A percentile compares a stretch with the other conserved stretches of the same genome.
phyloP scores from a whole-genome alignment of 2,329 filamentous ascomycete genomes.

The Sporothrix sp. region DNA sequence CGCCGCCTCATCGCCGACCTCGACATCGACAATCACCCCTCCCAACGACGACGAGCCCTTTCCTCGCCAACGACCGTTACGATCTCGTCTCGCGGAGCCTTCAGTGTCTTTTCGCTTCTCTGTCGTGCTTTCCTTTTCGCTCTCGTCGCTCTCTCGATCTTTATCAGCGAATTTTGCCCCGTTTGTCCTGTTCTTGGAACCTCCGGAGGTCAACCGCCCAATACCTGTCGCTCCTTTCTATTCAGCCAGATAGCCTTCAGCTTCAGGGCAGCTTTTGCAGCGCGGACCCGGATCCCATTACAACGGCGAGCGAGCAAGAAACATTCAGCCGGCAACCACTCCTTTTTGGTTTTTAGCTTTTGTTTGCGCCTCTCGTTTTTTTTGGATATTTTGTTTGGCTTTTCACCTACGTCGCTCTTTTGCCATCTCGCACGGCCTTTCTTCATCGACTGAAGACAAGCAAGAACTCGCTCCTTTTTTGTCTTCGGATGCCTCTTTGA shows the following conservation, averaged over 20 bases:
- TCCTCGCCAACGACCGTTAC: slow-evolving; percentile 20
- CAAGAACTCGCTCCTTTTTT: not conserved
- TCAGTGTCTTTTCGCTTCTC: slow-evolving; percentile 13
- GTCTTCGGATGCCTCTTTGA: slow-evolving; percentile 7
- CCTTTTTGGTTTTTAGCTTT: slow-evolving; percentile 11
- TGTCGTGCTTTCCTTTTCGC: slow-evolving; percentile 6
- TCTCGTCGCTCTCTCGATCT: slow-evolving; percentile 5
- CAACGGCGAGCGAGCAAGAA: slow-evolving; percentile 8
- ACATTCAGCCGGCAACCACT: slow-evolving; percentile 8
- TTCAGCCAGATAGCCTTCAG: slow-evolving; percentile 1
- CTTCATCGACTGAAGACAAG: slow-evolving; percentile 10
- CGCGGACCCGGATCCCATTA: slow-evolving; percentile 13
- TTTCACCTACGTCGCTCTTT: slow-evolving; percentile 5
- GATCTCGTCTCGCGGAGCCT: slow-evolving; percentile 21
- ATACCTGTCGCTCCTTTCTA: slow-evolving; percentile 13
- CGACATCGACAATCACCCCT: slow-evolving; percentile 21
- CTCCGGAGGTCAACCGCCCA: slow-evolving; percentile 22
- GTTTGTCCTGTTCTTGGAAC: slow-evolving; percentile 12
- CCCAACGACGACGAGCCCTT: slow-evolving; percentile 18
- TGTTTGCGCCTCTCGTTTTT: slow-evolving; percentile 4
- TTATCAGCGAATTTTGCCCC: slow-evolving; percentile 1
- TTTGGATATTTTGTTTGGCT: slow-evolving; percentile 25
- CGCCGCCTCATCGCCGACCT: slow-evolving; percentile 19
- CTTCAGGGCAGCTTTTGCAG: not conserved
- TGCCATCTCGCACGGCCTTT: not conserved